Percentiles rank a stretch among this genome's conserved stretches.
phyloP scores from a whole-genome alignment of 116 monocot genomes.

The Cymodocea nodosa region DNA sequence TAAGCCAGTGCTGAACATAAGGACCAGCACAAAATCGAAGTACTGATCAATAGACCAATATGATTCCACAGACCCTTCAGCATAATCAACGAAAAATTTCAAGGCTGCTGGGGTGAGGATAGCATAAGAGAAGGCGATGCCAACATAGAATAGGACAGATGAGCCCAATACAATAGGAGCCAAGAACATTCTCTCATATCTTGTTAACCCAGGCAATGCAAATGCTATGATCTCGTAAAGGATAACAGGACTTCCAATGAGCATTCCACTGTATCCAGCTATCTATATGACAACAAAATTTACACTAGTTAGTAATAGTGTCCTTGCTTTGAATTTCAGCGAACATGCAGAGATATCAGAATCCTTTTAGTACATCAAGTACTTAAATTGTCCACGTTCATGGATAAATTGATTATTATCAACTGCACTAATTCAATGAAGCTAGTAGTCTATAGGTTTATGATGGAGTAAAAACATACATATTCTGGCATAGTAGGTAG shows the following conservation, averaged over 20 bases:
- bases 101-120: constrained; percentile 76
- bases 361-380: too few relatives aligned
- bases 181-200: constrained; percentile 59
- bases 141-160: constrained; percentile 76
- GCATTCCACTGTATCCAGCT: constrained; percentile 82
- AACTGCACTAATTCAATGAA: too few relatives aligned
- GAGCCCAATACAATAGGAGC: constrained; percentile 95
- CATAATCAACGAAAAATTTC: constrained; percentile 88
- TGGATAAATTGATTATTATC: too few relatives aligned
- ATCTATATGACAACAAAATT: constrained; percentile 29
- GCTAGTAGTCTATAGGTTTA: too few relatives aligned
- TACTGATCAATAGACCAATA: constrained; percentile 96
- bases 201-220: constrained; percentile 76
- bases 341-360: too few relatives aligned
- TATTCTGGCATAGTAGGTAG: too few relatives aligned
- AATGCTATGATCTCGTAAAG: constrained; percentile 90
- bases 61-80: constrained; percentile 86
- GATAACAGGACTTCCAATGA: constrained; percentile 75
- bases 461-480: too few relatives aligned
- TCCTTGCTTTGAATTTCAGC: too few relatives aligned
- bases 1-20: constrained; percentile 92
- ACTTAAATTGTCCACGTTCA: neutral
- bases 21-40: constrained; percentile 88
- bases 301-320: too few relatives aligned
- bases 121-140: constrained; percentile 67